Conservation (phyloP, 192 early-diverging fungal species). For the Rhizoclosmatium globosum region DNA sequence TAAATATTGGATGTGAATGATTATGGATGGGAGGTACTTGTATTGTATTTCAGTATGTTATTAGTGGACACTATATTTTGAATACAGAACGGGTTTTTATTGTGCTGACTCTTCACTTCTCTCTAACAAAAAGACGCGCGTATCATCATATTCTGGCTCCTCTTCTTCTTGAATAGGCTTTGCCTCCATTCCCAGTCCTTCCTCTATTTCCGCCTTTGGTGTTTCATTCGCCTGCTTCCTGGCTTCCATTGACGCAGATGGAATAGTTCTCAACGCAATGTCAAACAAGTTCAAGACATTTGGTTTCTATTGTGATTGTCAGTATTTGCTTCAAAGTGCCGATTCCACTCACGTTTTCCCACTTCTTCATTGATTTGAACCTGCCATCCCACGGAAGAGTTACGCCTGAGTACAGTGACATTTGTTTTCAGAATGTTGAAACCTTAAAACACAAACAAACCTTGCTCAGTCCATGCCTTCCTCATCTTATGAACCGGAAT, state of each 20-base stretch:
- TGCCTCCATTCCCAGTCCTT: too few relatives aligned
- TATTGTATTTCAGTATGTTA: too few relatives aligned
- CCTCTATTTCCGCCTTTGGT: too few relatives aligned
- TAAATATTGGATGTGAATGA: too few relatives aligned
- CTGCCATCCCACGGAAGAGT: conserved; percentile 56
- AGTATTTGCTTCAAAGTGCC: background rate
- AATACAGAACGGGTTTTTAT: too few relatives aligned
- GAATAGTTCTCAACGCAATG: conserved; percentile 46
- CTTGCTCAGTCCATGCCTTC: conserved; percentile 52
- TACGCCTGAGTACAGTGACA: conserved; percentile 42
- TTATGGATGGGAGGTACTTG: too few relatives aligned
- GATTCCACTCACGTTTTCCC: conserved; percentile 28
- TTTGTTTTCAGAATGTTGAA: background rate
- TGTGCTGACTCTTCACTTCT: too few relatives aligned
- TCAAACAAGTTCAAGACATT: conserved; percentile 68
- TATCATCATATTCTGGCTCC: too few relatives aligned
- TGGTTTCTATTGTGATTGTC: conserved; percentile 23
- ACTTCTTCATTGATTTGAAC: conserved; percentile 43
- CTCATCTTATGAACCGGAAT: conserved; percentile 45
- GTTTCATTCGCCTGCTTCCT: background rate
- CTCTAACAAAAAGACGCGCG: too few relatives aligned
- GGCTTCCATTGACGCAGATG: background rate
- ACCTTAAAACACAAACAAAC: conserved; percentile 21
- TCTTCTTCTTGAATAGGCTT: too few relatives aligned
- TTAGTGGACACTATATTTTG: too few relatives aligned